Conservation (phyloP, 139 green algal species). For the Zygnema circumcarinatum region DNA sequence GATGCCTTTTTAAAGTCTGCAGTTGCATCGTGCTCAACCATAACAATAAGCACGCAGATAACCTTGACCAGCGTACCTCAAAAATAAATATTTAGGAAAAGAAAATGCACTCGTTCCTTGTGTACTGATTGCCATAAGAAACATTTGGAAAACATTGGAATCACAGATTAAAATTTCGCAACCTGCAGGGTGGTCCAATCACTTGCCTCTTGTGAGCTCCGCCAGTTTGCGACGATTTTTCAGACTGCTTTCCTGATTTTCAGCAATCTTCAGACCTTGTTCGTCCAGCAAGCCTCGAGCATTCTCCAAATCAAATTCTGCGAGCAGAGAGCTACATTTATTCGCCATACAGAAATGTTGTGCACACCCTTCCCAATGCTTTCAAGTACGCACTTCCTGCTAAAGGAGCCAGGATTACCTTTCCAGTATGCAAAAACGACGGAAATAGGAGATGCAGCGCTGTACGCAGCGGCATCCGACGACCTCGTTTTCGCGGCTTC, state of each 20-base stretch:
- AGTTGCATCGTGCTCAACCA: neutral
- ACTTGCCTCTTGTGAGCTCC: constrained; percentile 70
- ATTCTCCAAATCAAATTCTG: constrained; percentile 85
- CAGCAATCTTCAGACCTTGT: constrained; percentile 79
- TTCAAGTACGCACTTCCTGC: neutral
- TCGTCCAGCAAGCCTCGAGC: constrained; percentile 80
- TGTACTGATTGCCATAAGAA: too few relatives aligned
- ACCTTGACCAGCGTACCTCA: neutral
- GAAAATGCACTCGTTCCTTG: neutral
- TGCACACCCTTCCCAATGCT: neutral
- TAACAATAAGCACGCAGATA: neutral
- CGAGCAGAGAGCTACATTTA: neutral
- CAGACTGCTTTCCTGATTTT: constrained; percentile 79
- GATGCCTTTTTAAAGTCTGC: constrained; percentile 59
- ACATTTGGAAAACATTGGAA: too few relatives aligned
- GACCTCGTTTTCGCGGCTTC: too few relatives aligned
- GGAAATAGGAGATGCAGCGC: constrained; percentile 11
- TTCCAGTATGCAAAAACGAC: constrained; percentile 35
- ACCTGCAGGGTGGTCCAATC: too few relatives aligned
- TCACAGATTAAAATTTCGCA: too few relatives aligned
- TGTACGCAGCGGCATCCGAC: neutral
- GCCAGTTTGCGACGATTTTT: constrained; percentile 69
- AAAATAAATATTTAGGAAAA: neutral
- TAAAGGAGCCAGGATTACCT: constrained; percentile 3
- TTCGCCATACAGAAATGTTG: neutral